A percentile compares a stretch with the other conserved stretches of the same genome.
Conservation (phyloP, 129 eudicot species). For the Saussurea involucrata region DNA sequence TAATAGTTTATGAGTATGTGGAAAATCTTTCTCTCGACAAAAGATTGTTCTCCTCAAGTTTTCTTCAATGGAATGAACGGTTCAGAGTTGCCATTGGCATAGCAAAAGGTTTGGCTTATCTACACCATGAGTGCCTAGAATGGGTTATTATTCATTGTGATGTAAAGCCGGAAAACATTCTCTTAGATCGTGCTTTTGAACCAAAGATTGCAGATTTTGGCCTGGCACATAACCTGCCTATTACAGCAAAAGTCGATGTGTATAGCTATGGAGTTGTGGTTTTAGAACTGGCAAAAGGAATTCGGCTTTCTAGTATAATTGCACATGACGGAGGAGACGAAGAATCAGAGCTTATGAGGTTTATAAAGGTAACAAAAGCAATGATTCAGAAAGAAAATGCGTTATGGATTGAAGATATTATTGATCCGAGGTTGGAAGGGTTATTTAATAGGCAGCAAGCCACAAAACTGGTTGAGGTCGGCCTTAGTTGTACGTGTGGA, state of each 20-base stretch:
- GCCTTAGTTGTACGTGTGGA: constrained; percentile 43
- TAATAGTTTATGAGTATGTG: constrained; percentile 46
- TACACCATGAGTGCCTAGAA: constrained; percentile 55
- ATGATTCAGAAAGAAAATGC: constrained; percentile 11
- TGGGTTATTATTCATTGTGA: constrained; percentile 60
- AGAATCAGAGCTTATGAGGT: constrained; percentile 24
- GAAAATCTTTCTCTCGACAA: constrained; percentile 44
- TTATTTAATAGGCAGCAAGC: constrained; percentile 43
- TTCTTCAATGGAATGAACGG: constrained; percentile 38
- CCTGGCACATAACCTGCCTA: constrained; percentile 38
- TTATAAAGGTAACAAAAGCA: constrained; percentile 23
- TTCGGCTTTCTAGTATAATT: constrained; percentile 27
- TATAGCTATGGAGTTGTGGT: constrained; percentile 53
- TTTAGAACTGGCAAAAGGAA: constrained; percentile 52
- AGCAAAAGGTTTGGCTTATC: constrained; percentile 44
- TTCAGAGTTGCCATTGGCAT: constrained; percentile 42
- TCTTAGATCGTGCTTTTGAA: constrained; percentile 32
- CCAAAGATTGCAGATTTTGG: constrained; percentile 62
- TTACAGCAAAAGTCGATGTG: constrained; percentile 60
- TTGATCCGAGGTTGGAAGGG: constrained; percentile 51
- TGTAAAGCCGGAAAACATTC: constrained; percentile 45
- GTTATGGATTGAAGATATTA: constrained; percentile 35
- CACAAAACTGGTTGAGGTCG: constrained; percentile 23
- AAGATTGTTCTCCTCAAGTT: constrained; percentile 29
- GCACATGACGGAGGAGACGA: constrained; percentile 20